These are phyloP conservation scores for Cladophialophora exuberans DNA, from an alignment of 2,329 filamentous ascomycete species.

Conservation along the genomic window DNA sequence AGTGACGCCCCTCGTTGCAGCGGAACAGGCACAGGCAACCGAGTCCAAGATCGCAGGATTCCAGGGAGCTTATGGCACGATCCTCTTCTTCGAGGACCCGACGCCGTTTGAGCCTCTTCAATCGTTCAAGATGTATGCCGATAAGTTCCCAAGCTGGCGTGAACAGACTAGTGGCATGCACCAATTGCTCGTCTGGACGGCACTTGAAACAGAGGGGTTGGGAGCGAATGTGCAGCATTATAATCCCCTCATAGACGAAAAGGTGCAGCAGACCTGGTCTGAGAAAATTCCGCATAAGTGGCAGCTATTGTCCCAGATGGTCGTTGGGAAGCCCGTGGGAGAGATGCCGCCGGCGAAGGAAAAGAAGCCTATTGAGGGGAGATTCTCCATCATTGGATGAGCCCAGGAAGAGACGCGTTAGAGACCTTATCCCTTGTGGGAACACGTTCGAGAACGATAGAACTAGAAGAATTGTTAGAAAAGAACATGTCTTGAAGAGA, in stretches of 20 bases:
- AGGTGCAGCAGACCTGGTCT: constrained; percentile 68
- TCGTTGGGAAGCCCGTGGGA: constrained; percentile 63
- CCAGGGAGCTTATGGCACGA: constrained; percentile 73
- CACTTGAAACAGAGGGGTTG: constrained; percentile 79
- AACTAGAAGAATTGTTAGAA: not conserved
- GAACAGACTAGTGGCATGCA: constrained; percentile 79
- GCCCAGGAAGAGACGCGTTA: not conserved
- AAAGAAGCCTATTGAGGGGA: constrained; percentile 11
- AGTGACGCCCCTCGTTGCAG: not conserved
- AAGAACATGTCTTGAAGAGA: not conserved
- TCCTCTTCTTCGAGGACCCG: constrained; percentile 85
- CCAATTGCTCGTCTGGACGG: constrained; percentile 69
- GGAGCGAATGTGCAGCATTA: constrained; percentile 92
- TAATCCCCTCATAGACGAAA: constrained; percentile 78
- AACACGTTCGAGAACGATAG: constrained; percentile 1
- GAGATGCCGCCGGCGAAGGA: not conserved
- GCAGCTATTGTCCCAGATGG: constrained; percentile 79
- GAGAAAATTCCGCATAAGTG: constrained; percentile 67
- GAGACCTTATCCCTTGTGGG: not conserved
- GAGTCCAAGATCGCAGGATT: constrained; percentile 68
- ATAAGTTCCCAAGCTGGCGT: constrained; percentile 77
- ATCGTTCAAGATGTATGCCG: constrained; percentile 67
- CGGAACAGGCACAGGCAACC: constrained; percentile 42
- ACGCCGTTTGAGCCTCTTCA: constrained; percentile 62
- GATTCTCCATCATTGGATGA: constrained; percentile 3